Percentiles rank a stretch among this genome's conserved stretches.
Evolutionary conservation across 2,329 filamentous ascomycete genomes (phyloP).

Genomic region (Penicillium sp.): DNA sequence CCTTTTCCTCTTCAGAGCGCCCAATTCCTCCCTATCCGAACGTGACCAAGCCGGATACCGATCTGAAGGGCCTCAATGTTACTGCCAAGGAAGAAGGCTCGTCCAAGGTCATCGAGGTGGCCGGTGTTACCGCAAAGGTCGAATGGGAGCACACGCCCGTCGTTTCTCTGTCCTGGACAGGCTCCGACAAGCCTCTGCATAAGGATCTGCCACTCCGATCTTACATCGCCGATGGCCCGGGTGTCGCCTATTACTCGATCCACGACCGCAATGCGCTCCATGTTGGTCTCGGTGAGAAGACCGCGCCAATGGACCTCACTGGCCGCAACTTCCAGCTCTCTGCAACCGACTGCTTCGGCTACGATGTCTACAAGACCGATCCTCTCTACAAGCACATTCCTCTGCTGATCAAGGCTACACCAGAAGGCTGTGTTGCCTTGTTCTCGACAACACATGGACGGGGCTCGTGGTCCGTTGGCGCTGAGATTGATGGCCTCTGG

Average conservation of each 20-base stretch:
- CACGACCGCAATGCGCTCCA: conserved; percentile 66
- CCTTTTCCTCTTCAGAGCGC: conserved; percentile 64
- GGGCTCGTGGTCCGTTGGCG: conserved; percentile 67
- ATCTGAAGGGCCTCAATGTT: conserved; percentile 38
- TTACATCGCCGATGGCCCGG: conserved; percentile 63
- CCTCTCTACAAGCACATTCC: conserved; percentile 77
- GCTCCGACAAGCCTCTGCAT: conserved; percentile 57
- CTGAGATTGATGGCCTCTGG: conserved; percentile 76
- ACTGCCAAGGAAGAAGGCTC: conserved; percentile 35
- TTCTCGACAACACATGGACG: conserved; percentile 69
- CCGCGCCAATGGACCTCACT: conserved; percentile 71
- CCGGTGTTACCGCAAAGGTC: conserved; percentile 56
- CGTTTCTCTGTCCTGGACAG: conserved; percentile 58
- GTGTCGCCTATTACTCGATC: conserved; percentile 65
- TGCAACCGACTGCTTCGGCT: conserved; percentile 72
- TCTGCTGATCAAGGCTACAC: conserved; percentile 68
- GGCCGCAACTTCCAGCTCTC: conserved; percentile 67
- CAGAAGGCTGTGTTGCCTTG: conserved; percentile 64
- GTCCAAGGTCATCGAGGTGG: conserved; percentile 50
- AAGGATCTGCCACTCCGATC: conserved; percentile 66
- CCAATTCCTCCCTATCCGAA: conserved; percentile 68
- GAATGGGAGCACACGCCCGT: conserved; percentile 62
- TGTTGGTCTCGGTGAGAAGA: conserved; percentile 71
- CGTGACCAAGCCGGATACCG: conserved; percentile 48
- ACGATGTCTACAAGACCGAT: conserved; percentile 70